phyloP scores from a whole-genome alignment of 768 basidiomycete species.

The Kwoniella sp. region DNA sequence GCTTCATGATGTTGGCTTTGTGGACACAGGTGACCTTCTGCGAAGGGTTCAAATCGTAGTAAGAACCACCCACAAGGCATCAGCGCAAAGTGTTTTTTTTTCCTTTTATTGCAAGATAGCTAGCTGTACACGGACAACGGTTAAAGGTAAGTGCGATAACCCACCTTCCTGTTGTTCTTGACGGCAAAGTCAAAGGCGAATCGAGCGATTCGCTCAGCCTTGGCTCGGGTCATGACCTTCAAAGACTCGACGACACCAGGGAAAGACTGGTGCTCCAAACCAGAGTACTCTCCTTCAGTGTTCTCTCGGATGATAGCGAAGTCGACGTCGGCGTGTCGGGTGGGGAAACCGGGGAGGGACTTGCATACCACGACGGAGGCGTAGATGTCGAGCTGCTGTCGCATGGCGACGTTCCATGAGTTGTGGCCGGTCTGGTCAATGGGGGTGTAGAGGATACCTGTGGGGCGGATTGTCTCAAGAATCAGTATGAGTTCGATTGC shows the following conservation, averaged over 20 bases:
- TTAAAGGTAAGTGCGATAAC: conserved; percentile 21
- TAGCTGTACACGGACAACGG: too few relatives aligned
- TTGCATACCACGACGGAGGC: conserved; percentile 98
- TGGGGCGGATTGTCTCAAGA: background rate
- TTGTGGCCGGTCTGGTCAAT: conserved; percentile 95
- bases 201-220: conserved; percentile 92
- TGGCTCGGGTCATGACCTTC: conserved; percentile 93
- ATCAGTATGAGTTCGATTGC: too few relatives aligned
- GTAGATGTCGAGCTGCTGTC: conserved; percentile 96
- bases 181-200: conserved; percentile 99
- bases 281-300: conserved; percentile 99
- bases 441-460: conserved; percentile 97
- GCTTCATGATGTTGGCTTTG: conserved; percentile 99
- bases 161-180: conserved; percentile 95
- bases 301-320: conserved; percentile 99
- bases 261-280: conserved; percentile 88
- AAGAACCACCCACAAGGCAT: background rate
- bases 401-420: conserved; percentile 99
- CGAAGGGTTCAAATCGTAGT: background rate
- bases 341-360: conserved; percentile 91
- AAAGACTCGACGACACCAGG: conserved; percentile 98
- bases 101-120: too few relatives aligned
- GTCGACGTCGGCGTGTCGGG: conserved; percentile 94
- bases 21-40: conserved; percentile 99
- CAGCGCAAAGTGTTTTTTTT: too few relatives aligned